phyloP scores from a whole-genome alignment of 2,329 filamentous ascomycete genomes.

The Epichloe scottii region DNA sequence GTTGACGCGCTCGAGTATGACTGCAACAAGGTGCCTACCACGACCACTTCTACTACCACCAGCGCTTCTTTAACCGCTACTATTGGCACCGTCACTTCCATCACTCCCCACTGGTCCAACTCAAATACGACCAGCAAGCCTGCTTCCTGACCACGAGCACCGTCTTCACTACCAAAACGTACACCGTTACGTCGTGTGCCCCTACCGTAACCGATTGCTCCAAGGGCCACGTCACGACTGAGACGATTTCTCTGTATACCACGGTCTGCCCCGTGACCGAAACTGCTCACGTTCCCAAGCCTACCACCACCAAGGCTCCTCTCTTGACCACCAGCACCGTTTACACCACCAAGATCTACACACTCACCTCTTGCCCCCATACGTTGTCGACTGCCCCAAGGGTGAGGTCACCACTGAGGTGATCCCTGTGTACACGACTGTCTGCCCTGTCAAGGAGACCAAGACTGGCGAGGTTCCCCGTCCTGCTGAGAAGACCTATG shows the following conservation, averaged over 20 bases:
- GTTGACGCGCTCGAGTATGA: constrained; percentile 25
- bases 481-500: background rate
- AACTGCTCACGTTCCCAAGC: constrained; percentile 7
- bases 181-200: constrained; percentile 42
- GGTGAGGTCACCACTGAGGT: constrained; percentile 5
- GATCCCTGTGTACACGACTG: constrained; percentile 4
- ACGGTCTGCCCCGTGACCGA: constrained; percentile 24
- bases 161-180: constrained; percentile 39
- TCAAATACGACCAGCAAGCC: constrained; percentile 3
- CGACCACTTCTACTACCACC: background rate
- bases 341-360: constrained; percentile 27
- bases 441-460: constrained; percentile 3
- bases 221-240: constrained; percentile 20
- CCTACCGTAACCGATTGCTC: constrained; percentile 38
- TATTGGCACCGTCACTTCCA: background rate
- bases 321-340: constrained; percentile 13
- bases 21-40: constrained; percentile 18
- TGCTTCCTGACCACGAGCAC: constrained; percentile 16
- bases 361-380: constrained; percentile 38
- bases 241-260: constrained; percentile 21
- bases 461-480: background rate
- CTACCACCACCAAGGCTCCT: constrained; percentile 4
- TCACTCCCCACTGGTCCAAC: constrained; percentile 7
- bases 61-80: background rate
- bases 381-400: constrained; percentile 21